Percentiles rank a stretch among this genome's conserved stretches.
phyloP scores from a whole-genome alignment of 768 basidiomycete genomes.

The Pleurotus platypus region DNA sequence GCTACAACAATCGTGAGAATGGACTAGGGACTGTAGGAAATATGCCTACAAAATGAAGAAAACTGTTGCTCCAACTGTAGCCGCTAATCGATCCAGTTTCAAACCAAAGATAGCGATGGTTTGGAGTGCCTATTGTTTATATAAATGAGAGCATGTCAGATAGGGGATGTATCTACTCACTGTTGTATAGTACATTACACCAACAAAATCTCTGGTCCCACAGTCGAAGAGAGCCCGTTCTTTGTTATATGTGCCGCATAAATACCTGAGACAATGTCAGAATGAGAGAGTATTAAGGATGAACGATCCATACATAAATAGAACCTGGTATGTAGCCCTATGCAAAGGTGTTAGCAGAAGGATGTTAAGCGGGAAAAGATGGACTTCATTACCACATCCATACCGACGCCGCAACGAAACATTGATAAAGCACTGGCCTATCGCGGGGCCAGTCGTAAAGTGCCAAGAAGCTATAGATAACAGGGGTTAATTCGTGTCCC shows the following conservation, averaged over 20 bases:
- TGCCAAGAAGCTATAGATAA: slow-evolving; percentile 40
- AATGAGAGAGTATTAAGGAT: slow-evolving; percentile 24
- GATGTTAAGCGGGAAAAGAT: neutral
- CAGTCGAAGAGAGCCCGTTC: slow-evolving; percentile 25
- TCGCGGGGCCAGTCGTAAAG: slow-evolving; percentile 72
- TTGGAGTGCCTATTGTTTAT: slow-evolving; percentile 37
- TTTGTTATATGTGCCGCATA: slow-evolving; percentile 38
- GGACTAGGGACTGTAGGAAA: neutral
- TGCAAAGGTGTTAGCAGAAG: slow-evolving; percentile 9
- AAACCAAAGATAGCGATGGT: slow-evolving; percentile 73
- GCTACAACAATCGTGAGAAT: neutral
- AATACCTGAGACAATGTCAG: slow-evolving; percentile 20
- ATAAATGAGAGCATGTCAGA: neutral
- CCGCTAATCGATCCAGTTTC: slow-evolving; percentile 63
- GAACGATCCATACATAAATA: slow-evolving; percentile 45
- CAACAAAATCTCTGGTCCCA: slow-evolving; percentile 42
- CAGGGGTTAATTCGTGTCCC: neutral
- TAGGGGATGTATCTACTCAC: slow-evolving; percentile 18
- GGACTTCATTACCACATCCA: slow-evolving; percentile 53
- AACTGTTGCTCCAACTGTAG: slow-evolving; percentile 48
- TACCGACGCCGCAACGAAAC: slow-evolving; percentile 49
- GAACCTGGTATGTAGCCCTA: slow-evolving; percentile 59
- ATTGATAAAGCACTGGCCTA: slow-evolving; percentile 55
- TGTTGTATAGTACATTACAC: slow-evolving; percentile 45
- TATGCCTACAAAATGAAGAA: slow-evolving; percentile 51